Conservation (phyloP, 257 asterid genomes). For the Leonotis leonurus region DNA sequence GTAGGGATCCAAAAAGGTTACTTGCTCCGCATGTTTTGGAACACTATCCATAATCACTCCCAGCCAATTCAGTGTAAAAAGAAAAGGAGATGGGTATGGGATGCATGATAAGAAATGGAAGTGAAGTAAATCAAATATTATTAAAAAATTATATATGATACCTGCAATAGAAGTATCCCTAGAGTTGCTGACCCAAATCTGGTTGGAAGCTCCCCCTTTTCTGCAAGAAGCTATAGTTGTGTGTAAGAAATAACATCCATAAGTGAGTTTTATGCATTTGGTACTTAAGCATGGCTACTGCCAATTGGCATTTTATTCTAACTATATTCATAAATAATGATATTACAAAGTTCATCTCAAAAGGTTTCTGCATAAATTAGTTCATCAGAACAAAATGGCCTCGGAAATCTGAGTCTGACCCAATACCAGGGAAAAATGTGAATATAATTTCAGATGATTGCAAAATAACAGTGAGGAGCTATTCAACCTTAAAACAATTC, state of each 20-base stretch:
- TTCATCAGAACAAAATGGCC: not conserved
- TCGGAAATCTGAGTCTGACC: not conserved
- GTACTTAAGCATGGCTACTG: not conserved
- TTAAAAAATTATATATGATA: slow-evolving; percentile 20
- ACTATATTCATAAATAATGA: not conserved
- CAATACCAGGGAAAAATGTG: not conserved
- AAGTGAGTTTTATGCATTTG: not conserved
- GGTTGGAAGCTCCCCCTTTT: slow-evolving; percentile 97
- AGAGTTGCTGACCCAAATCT: slow-evolving; percentile 97
- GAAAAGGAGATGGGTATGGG: not conserved
- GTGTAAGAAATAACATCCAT: slow-evolving; percentile 33
- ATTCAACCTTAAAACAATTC: not conserved
- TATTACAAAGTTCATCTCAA: slow-evolving; percentile 1
- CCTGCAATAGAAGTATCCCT: slow-evolving; percentile 96
- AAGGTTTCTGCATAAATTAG: not conserved
- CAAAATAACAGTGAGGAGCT: not conserved
- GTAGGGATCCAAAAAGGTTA: slow-evolving; percentile 29
- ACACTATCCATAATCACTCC: slow-evolving; percentile 21
- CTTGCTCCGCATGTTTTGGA: slow-evolving; percentile 17
- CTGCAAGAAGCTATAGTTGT: slow-evolving; percentile 88
- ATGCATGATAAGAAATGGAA: slow-evolving; percentile 13
- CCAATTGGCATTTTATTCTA: not conserved
- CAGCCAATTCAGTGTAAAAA: slow-evolving; percentile 15
- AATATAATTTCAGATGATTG: not conserved
- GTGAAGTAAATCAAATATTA: slow-evolving; percentile 6